Conservation (phyloP, 2,329 filamentous ascomycete species). For the Talaromyces rugulosus region DNA sequence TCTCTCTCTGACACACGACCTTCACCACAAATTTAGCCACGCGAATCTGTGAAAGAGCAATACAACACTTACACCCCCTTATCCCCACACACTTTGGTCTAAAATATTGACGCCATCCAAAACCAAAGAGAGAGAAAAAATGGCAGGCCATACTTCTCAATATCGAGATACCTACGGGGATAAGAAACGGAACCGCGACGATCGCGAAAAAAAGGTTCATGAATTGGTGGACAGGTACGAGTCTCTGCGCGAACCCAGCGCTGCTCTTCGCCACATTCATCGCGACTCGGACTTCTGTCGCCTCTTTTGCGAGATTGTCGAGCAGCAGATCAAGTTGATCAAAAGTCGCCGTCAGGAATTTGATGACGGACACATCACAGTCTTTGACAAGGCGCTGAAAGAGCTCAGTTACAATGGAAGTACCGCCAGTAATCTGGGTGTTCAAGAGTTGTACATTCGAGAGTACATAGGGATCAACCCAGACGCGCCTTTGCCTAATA, state of each 20-base stretch:
- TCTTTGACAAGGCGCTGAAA: slow-evolving; percentile 39
- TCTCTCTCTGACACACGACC: background rate
- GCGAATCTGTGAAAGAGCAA: background rate
- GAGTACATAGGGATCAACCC: slow-evolving; percentile 33
- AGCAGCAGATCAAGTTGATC: slow-evolving; percentile 31
- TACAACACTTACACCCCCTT: background rate
- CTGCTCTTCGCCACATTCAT: slow-evolving; percentile 26
- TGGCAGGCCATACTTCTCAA: background rate
- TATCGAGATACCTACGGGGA: background rate
- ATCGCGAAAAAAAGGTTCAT: slow-evolving; percentile 17
- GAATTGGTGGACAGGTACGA: slow-evolving; percentile 26
- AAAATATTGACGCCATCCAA: background rate
- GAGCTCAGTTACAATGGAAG: slow-evolving; percentile 30
- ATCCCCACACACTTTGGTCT: background rate
- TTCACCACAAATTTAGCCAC: background rate
- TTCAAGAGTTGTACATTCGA: slow-evolving; percentile 34
- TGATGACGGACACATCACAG: slow-evolving; percentile 33
- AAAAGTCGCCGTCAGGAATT: slow-evolving; percentile 31
- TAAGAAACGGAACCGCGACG: background rate
- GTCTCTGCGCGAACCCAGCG: slow-evolving; percentile 21
- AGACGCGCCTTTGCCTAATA: slow-evolving; percentile 14
- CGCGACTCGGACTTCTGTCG: slow-evolving; percentile 19
- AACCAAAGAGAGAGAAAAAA: background rate
- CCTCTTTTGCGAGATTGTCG: slow-evolving; percentile 29
- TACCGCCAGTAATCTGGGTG: slow-evolving; percentile 25